Base-by-base conservation (phyloP, 2,329 filamentous ascomycete species). In the Nakataea oryzae region DNA sequence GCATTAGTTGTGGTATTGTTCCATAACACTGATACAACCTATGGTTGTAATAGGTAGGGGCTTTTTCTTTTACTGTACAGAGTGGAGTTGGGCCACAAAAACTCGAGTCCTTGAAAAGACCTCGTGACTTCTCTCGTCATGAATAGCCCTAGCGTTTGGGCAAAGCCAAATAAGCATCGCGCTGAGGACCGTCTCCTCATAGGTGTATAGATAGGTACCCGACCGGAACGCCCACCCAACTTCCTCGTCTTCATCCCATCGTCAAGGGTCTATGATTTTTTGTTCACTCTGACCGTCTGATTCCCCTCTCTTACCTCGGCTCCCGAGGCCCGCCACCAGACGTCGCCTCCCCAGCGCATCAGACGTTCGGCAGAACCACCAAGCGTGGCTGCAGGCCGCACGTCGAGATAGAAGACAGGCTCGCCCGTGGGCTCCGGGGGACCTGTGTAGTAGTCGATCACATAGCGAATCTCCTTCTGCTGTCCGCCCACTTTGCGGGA, bases 381-480 rank as follows among this genome's bases (percentile, higher is more conserved):
- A 3, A 92, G 92, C 0, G 90, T 91, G 55, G 96, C 77, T 3
- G 95, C 95, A 1, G 95, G 95, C 65, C 95, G 84, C 26, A 99
- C 95, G 71, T 99, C 95, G 62, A 99, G 84, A 73, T 87, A 97
- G 78, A 99, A 99, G 8, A 97, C 92, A 3, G 95, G 93, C 72
- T 97, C 91, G 34, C 93, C 95, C 0, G 85, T 90, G 2, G 88
- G 85, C 70, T 96, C 91, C 1, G 89, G 88, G 28, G 87, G 86
- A 7, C 87, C 93, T 41, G 89, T 88, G 75, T 97, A 97, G 76
- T 96, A 97, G 74, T 99, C 95, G 72, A 99, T 99, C 62, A 99
- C 86, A 73, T 99, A 99, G 69, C 95, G 86, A 57, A 97, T 80
- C 78, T 97, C 88, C 72, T 87, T 88, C 69, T 79, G 81, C 63